Evolutionary conservation across 345 rosid genomes (phyloP).

Genomic region (Citrus glauca): DNA sequence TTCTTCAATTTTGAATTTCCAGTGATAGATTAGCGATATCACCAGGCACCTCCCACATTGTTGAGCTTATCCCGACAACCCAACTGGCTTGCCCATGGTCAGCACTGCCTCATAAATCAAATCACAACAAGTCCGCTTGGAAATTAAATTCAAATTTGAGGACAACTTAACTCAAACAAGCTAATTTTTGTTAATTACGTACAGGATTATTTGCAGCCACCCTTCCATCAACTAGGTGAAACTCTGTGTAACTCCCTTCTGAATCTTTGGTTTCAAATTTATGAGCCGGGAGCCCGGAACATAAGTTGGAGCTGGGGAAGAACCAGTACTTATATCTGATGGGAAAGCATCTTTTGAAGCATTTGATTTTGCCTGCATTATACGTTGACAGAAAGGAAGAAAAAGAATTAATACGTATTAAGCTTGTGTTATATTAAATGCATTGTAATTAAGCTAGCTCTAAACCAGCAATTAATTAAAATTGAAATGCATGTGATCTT

Average conservation of each 20-base stretch:
- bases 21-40: constrained; percentile 22
- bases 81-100: constrained; percentile 15
- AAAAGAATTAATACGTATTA: too few relatives aligned
- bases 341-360: constrained; percentile 17
- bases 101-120: constrained; percentile 12
- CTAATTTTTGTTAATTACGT: too few relatives aligned
- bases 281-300: constrained; percentile 1
- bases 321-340: constrained; percentile 12
- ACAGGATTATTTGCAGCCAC: neutral
- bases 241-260: constrained; percentile 14
- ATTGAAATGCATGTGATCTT: too few relatives aligned
- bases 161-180: too few relatives aligned
- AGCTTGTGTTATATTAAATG: too few relatives aligned
- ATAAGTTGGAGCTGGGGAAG: constrained; percentile 21
- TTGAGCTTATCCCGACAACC: constrained; percentile 11
- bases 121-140: neutral
- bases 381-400: neutral
- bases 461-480: too few relatives aligned
- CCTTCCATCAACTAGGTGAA: constrained; percentile 12
- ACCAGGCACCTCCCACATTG: constrained; percentile 18
- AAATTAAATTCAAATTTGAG: neutral
- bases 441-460: neutral
- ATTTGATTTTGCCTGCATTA: constrained; percentile 17
- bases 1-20: constrained; percentile 17
- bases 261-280: constrained; percentile 12